phyloP scores from a whole-genome alignment of 768 basidiomycete species.

The Favolaschia claudopus region DNA sequence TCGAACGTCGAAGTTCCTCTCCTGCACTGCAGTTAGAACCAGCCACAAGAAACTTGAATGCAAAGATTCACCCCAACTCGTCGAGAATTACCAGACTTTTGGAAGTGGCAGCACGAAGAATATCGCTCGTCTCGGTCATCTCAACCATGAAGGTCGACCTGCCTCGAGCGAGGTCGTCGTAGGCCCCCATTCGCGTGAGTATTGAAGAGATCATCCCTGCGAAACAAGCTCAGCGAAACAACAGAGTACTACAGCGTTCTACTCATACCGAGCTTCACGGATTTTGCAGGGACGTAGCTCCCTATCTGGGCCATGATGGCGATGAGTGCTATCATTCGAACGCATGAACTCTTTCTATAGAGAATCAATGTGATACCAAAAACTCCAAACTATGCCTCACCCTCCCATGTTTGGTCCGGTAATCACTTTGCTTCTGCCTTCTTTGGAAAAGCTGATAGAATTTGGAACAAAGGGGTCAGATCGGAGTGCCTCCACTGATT shows the following conservation, averaged over 20 bases:
- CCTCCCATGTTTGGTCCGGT: constrained; percentile 91
- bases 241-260: too few relatives aligned
- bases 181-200: constrained; percentile 91
- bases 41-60: background rate
- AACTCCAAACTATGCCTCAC: constrained; percentile 38
- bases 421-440: constrained; percentile 77
- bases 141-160: constrained; percentile 98
- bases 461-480: constrained; percentile 90
- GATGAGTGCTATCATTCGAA: constrained; percentile 80
- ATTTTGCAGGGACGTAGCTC: constrained; percentile 85
- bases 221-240: background rate
- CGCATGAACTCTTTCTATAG: constrained; percentile 81
- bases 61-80: constrained; percentile 63
- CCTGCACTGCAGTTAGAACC: background rate
- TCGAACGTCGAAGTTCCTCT: constrained; percentile 94
- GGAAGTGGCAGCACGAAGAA: constrained; percentile 76
- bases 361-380: background rate
- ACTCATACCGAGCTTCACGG: constrained; percentile 77
- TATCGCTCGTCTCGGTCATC: constrained; percentile 92
- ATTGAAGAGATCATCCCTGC: constrained; percentile 68
- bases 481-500: constrained; percentile 67
- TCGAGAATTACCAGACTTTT: constrained; percentile 90
- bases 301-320: constrained; percentile 92
- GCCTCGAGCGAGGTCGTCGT: constrained; percentile 86
- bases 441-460: constrained; percentile 51